Evolutionary conservation across 106 monocot genomes (phyloP), one percentile per base, ranked within the genome.

Genomic region (Dendrobium catenatum): DNA sequence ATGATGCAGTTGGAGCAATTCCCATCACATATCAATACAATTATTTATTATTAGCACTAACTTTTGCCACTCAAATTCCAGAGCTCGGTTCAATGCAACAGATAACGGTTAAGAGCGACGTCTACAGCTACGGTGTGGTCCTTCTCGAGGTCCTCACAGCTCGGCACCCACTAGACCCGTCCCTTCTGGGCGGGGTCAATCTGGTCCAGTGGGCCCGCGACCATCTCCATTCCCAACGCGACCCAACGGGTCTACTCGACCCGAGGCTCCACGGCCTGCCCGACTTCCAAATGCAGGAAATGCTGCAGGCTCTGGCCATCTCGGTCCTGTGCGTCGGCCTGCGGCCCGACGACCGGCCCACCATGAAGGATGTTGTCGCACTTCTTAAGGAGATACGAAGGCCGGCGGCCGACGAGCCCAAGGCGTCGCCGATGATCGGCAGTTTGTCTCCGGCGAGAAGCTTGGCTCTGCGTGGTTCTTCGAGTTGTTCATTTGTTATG

Each of bases 91-190:
- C 89, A 15, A 86, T 83, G 88, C 88, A 88, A 76, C 54, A 80
- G 51, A 90, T 95, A 9, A 93, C 94, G 0, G 95, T 93, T 78
- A 98, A 98, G 83, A 95, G 94, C 73, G 97, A 98, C 54, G 91
- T 98, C 19, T 98, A 98, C 81, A 98, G 97, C 90, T 98, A 87
- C 59, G 97, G 97, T 4, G 91, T 98, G 29, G 93, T 98, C 15
- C 31, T 95, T 75, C 86, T 98, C 0, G 97, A 98, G 85, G 82
- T 95, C 33, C 61, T 98, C 17, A 95, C 92, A 6, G 97, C 94
- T 11, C 84, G 83, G 72, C 93, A 94, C 59, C 94, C 97, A 13
- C 80, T 93, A 31, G 97, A 98, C 49, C 91, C 94, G 42, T 59
- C 86, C 4, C 83, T 93, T 16, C 95, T 94, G 0, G 89, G 86